Evolutionary conservation across 2,329 filamentous ascomycete species (phyloP).

Genomic region (Neospermospora avenae): DNA sequence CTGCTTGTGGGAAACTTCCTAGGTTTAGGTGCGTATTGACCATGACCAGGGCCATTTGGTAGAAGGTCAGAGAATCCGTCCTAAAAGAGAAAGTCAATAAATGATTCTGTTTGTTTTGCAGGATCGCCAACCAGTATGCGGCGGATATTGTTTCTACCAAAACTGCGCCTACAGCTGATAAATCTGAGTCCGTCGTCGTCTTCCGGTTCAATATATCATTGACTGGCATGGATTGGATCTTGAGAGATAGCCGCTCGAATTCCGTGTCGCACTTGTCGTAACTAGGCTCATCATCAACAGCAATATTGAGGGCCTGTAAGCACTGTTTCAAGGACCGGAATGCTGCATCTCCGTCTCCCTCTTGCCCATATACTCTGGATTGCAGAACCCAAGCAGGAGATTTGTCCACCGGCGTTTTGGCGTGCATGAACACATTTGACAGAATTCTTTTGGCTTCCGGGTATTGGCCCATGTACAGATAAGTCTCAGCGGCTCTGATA

Average conservation of each 20-base stretch:
- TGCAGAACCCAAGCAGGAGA: slow-evolving; percentile 80
- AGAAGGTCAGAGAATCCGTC: slow-evolving; percentile 67
- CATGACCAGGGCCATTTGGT: slow-evolving; percentile 65
- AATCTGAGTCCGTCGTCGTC: slow-evolving; percentile 46
- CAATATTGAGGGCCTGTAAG: slow-evolving; percentile 64
- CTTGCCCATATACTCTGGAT: slow-evolving; percentile 72
- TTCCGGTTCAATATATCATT: slow-evolving; percentile 44
- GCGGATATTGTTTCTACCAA: slow-evolving; percentile 67
- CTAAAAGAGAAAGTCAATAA: neutral
- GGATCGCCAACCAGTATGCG: slow-evolving; percentile 58
- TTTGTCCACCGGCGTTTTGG: slow-evolving; percentile 72
- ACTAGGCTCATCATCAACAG: slow-evolving; percentile 61
- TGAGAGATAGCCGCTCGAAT: slow-evolving; percentile 61
- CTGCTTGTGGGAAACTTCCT: slow-evolving; percentile 67
- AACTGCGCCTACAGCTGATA: slow-evolving; percentile 65
- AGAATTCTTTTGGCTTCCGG: slow-evolving; percentile 67
- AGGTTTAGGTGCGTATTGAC: slow-evolving; percentile 60
- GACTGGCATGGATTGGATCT: slow-evolving; percentile 56
- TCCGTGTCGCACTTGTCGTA: slow-evolving; percentile 75
- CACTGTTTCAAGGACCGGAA: slow-evolving; percentile 69
- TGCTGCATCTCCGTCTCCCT: slow-evolving; percentile 67
- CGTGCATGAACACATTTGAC: slow-evolving; percentile 64
- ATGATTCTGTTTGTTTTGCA: neutral
- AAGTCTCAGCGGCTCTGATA: slow-evolving; percentile 77
- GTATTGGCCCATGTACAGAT: slow-evolving; percentile 73